Base-by-base conservation (phyloP, 768 basidiomycete genomes). In the Infundibulicybe gibba region DNA sequence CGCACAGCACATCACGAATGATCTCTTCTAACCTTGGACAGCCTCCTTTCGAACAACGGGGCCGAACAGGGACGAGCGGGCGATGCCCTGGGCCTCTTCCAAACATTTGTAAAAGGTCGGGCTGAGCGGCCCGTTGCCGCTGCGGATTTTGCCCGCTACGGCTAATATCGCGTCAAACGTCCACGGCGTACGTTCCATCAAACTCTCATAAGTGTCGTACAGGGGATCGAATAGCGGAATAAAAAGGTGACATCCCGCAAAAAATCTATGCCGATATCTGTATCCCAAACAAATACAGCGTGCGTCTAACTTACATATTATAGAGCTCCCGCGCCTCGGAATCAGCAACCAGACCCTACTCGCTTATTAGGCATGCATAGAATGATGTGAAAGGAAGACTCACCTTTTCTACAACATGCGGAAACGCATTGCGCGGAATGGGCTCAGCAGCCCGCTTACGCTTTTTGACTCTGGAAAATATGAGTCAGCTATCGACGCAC, bases 11-110 rank as follows among this genome's bases (percentile, higher is more conserved):
- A 45, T 39, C 57, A 55, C 44, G 25, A 47, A 25, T 30, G 15
- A 17, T 40, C 61, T 38, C 10, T 4, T 19, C 71, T 56, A 55
- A 85, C 90, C 90, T 78, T 91, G 90, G 31, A 94, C 92, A 32
- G 91, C 94, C 68, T 97, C 94, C 67, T 95, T 95, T 61, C 90
- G 75, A 34, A 94, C 92, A 34, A 94, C 83, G 41, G 94, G 92
- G 13, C 94, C 93, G 59, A 97, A 97, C 34, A 97, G 76, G 5
- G 91, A 91, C 21, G 89, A 92, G 34, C 94, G 80, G 37, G 94
- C 94, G 55, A 97, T 95, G 40, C 93, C 92, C 63, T 95, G 94
- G 19, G 94, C 93, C 69, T 97, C 93, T 62, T 95, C 93, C 38
- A 95, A 73, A 61, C 89, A 90, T 60, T 85, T 85, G 72, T 94